Base-by-base conservation (phyloP, 106 monocot genomes). In the Dioscorea alata region DNA sequence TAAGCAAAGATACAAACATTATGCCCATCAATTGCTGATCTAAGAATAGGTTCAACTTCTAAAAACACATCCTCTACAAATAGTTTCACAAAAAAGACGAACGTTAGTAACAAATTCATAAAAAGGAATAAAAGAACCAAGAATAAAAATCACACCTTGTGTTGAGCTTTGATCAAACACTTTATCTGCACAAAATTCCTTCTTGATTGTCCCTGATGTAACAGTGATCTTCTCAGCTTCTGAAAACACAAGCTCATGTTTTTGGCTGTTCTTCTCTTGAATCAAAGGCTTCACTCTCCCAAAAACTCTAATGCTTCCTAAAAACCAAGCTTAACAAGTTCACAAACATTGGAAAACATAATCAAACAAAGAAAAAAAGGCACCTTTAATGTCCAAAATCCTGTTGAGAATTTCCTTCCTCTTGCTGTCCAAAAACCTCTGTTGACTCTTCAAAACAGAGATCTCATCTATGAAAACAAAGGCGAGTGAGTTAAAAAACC, bases 251-350 rank as follows among this genome's bases (percentile, higher is more conserved):
- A 61, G 71, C 19, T 69, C 42, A 64, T 56, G 60, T 13, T 13
- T 50, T 34, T 15, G 66, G 34, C 18, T 58, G 48, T 71, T 68
- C 33, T 78, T 54, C 8, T 15, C 32, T 7, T 72, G 21, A 33
- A 50, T 34, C 49, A 28, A 64, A 20, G 78, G 49, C 22, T 75
- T 57, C 12, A 93, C 69, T 67, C 93, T 69, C 64, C 86, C 86
- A 65, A 93, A 89, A 33, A 93, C 93, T 67, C 93, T 89, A 25
- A 93, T 93, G 49, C 89, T 86, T 71, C 93, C 93, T 93, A 71
- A 22, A 93, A 60, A 67, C 49, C 42, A 17, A 32, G 0, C 12
- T 34, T 1, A 34, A 70, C 9, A 23, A 54, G 12, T 21, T 63
- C 51, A 50, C 25, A 18, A 53, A 12, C 20, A 8, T 28, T 28